A percentile compares a stretch with the other conserved stretches of the same genome.
Evolutionary conservation across 208 protist genomes (phyloP).

Genomic region (Trypanosoma avium): DNA sequence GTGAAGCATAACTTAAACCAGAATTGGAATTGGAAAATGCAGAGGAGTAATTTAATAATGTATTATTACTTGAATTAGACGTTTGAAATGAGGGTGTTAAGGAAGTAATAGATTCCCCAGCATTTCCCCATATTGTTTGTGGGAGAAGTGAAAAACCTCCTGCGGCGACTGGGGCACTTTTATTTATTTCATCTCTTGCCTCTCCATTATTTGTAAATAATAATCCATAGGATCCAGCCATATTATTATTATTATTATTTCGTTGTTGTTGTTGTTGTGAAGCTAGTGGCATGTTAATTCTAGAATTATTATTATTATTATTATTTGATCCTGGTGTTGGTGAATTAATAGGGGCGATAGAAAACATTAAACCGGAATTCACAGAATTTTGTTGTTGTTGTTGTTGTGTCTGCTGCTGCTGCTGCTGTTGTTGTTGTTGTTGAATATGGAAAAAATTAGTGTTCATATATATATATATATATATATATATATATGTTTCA

Average conservation of each 20-base stretch:
- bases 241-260: conserved; percentile 1
- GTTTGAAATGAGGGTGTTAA: neutral
- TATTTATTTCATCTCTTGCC: neutral
- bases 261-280: conserved; percentile 4
- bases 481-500: neutral
- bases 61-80: neutral
- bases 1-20: too few relatives aligned
- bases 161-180: neutral
- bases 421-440: conserved; percentile 1
- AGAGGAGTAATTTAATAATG: conserved; percentile 1
- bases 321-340: neutral
- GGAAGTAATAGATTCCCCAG: neutral
- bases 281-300: neutral
- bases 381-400: neutral
- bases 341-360: neutral
- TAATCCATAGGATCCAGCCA: neutral
- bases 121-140: conserved; percentile 8
- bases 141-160: too few relatives aligned
- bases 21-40: too few relatives aligned
- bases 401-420: neutral
- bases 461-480: neutral
- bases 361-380: too few relatives aligned
- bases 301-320: neutral
- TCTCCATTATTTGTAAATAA: neutral
- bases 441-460: neutral